Percentiles rank a stretch among this genome's conserved stretches.
phyloP scores from a whole-genome alignment of 1,284 basidiomycete species.

The Moesziomyces parantarcticus region DNA sequence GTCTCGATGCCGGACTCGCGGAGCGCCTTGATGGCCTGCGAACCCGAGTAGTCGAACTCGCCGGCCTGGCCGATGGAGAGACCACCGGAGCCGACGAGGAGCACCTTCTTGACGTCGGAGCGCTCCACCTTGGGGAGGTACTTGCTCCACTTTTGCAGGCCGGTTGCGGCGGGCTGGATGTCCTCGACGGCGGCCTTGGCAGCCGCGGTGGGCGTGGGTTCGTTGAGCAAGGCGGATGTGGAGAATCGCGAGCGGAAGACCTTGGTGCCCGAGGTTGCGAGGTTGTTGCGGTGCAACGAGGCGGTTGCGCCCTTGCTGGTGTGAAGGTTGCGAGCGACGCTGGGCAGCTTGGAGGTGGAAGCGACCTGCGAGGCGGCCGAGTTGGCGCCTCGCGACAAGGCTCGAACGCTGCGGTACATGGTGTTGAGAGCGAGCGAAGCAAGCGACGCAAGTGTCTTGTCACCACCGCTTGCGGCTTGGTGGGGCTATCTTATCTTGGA shows the following conservation, averaged over 20 bases:
- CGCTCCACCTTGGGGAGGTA: slow-evolving; percentile 64
- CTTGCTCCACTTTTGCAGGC: slow-evolving; percentile 61
- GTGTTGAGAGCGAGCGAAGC: not conserved
- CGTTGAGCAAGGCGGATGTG: slow-evolving; percentile 37
- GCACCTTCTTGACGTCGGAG: slow-evolving; percentile 89
- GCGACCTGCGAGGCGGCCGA: slow-evolving; percentile 35
- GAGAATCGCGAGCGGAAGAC: slow-evolving; percentile 49
- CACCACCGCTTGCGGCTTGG: no score
- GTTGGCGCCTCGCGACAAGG: slow-evolving; percentile 40
- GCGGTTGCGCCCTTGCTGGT: slow-evolving; percentile 20
- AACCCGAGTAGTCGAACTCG: slow-evolving; percentile 99
- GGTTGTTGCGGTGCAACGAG: slow-evolving; percentile 24
- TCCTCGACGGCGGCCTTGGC: slow-evolving; percentile 49
- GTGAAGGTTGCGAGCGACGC: slow-evolving; percentile 33
- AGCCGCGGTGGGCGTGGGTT: slow-evolving; percentile 41
- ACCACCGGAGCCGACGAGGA: slow-evolving; percentile 96
- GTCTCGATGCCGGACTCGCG: slow-evolving; percentile 94
- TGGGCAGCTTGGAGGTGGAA: slow-evolving; percentile 34
- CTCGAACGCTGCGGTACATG: slow-evolving; percentile 49
- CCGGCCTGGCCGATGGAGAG: slow-evolving; percentile 98
- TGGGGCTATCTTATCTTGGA: slow-evolving; percentile 14
- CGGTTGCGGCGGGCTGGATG: slow-evolving; percentile 55
- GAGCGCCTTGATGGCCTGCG: slow-evolving; percentile 97
- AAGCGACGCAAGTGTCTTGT: no score
- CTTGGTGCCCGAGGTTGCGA: slow-evolving; percentile 32